A percentile compares a stretch with the other conserved stretches of the same genome.
These are phyloP conservation scores for Botryotinia narcissicola DNA, from an alignment of 2,329 filamentous ascomycete genomes.

Conservation along the genomic window DNA sequence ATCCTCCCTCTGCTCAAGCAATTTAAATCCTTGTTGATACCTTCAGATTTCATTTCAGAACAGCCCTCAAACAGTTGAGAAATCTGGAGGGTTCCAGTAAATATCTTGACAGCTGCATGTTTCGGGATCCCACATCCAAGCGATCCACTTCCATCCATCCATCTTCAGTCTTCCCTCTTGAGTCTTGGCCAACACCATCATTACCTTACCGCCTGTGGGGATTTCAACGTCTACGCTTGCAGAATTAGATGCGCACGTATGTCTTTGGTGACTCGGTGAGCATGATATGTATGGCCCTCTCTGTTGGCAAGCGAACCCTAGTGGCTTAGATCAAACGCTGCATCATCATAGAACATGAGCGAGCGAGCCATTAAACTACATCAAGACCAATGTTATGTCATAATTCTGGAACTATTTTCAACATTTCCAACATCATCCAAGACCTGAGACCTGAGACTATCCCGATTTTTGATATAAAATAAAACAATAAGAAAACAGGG, in stretches of 20 bases:
- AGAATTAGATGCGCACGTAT: not conserved
- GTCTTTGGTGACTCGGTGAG: not conserved
- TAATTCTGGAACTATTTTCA: not conserved
- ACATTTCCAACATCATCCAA: not conserved
- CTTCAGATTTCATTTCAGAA: not conserved
- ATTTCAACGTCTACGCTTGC: not conserved
- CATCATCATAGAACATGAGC: not conserved
- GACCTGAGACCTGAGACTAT: not conserved
- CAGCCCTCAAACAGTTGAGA: not conserved
- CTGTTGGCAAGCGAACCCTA: slow-evolving; percentile 1
- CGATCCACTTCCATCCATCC: not conserved
- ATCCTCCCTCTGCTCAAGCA: not conserved
- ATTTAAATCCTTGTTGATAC: not conserved
- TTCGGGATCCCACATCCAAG: slow-evolving; percentile 20
- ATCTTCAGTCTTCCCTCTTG: not conserved
- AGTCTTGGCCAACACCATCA: not conserved
- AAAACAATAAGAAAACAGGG: not conserved
- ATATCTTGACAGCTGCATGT: slow-evolving; percentile 21
- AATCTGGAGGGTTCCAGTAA: slow-evolving; percentile 5
- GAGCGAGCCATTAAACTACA: not conserved
- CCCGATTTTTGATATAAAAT: not conserved
- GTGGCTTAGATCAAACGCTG: not conserved
- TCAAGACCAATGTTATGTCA: not conserved
- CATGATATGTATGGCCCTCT: not conserved
- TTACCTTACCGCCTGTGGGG: not conserved